Evolutionary conservation across 345 rosid species (phyloP).

Genomic region (Cochlearia excelsa): DNA sequence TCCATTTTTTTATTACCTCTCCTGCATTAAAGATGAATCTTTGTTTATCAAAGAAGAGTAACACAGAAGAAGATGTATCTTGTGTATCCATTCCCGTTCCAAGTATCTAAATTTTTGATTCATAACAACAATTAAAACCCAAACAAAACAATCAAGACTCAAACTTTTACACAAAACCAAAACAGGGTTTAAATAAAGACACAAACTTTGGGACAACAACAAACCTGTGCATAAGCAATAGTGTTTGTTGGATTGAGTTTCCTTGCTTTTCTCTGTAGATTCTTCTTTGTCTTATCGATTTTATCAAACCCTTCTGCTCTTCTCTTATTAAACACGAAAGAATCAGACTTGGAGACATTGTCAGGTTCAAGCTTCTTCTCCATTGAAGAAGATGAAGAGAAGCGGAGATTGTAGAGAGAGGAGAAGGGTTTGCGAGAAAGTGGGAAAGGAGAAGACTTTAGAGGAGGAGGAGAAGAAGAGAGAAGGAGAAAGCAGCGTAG

Average conservation of each 20-base stretch:
- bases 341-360: conserved; percentile 14
- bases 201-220: background rate
- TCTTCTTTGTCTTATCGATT: conserved; percentile 56
- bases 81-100: conserved; percentile 99
- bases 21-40: conserved; percentile 98
- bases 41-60: conserved; percentile 93
- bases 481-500: too few relatives aligned
- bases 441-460: too few relatives aligned
- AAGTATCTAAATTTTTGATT: conserved; percentile 48
- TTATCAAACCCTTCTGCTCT: conserved; percentile 76
- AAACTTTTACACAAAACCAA: conserved; percentile 14
- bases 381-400: conserved; percentile 27
- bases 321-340: conserved; percentile 72
- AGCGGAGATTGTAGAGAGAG: too few relatives aligned
- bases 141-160: background rate
- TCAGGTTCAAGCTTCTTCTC: conserved; percentile 37
- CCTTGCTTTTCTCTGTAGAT: conserved; percentile 64
- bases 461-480: too few relatives aligned
- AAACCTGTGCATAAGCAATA: conserved; percentile 85
- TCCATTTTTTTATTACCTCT: conserved; percentile 48
- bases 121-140: too few relatives aligned
- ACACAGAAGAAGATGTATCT: conserved; percentile 92
- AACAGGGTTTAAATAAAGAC: conserved; percentile 12
- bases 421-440: too few relatives aligned
- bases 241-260: conserved; percentile 79